Evolutionary conservation across 2,329 filamentous ascomycete species (phyloP).

Genomic region (Neospermospora avenae): DNA sequence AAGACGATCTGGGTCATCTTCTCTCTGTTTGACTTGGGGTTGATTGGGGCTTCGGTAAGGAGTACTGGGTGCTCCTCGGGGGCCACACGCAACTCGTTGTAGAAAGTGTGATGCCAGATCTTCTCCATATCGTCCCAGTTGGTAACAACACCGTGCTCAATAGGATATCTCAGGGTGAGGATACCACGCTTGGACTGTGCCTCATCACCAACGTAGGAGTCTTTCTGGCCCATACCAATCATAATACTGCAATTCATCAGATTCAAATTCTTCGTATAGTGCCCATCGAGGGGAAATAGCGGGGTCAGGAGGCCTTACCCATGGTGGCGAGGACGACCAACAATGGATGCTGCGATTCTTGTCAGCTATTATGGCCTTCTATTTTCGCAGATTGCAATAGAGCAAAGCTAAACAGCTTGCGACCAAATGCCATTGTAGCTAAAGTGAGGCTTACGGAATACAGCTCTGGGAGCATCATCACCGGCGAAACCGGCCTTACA

Average conservation of each 20-base stretch:
- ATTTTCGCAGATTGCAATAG: background rate
- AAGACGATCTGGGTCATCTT: constrained; percentile 99
- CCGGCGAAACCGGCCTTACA: constrained; percentile 99
- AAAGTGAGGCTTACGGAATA: constrained; percentile 86
- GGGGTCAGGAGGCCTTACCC: constrained; percentile 64
- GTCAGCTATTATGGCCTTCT: constrained; percentile 19
- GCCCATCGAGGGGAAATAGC: constrained; percentile 22
- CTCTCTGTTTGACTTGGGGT: constrained; percentile 99
- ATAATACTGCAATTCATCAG: constrained; percentile 73
- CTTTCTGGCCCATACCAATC: constrained; percentile 99
- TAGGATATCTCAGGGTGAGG: constrained; percentile 97
- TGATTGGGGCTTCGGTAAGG: constrained; percentile 98
- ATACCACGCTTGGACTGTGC: constrained; percentile 99
- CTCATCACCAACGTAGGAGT: constrained; percentile 99
- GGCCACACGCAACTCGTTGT: constrained; percentile 99
- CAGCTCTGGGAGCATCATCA: constrained; percentile 99
- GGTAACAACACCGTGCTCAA: constrained; percentile 99
- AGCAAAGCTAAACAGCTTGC: background rate
- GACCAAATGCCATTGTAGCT: constrained; percentile 18
- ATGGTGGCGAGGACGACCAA: constrained; percentile 99
- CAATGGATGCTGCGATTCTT: constrained; percentile 77
- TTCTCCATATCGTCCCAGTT: constrained; percentile 99
- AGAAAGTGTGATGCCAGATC: constrained; percentile 99
- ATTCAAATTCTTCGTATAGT: constrained; percentile 21
- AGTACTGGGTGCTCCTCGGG: constrained; percentile 99